phyloP scores from a whole-genome alignment of 148 eudicot species.

The Cornus kousa region DNA sequence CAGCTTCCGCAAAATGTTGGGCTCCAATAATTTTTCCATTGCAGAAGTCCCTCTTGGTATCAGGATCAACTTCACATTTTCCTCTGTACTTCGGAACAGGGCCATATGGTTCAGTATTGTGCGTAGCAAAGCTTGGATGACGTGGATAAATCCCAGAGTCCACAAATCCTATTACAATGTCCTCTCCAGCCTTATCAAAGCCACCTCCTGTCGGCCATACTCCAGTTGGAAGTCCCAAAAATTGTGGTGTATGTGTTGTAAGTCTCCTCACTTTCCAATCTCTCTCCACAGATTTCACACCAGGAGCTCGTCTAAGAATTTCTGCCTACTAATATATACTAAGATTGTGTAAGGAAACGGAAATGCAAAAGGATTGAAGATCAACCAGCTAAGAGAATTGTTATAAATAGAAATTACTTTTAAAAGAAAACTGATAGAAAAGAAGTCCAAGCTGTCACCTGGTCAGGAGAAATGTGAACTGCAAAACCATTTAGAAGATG shows the following conservation, averaged over 20 bases:
- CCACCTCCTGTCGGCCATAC: conserved; percentile 99
- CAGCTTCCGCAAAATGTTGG: conserved; percentile 97
- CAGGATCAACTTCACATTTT: conserved; percentile 85
- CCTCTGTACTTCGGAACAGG: conserved; percentile 83
- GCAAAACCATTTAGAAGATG: conserved; percentile 96
- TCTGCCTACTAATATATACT: conserved; percentile 86
- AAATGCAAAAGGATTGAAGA: conserved; percentile 7
- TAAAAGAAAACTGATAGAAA: not conserved
- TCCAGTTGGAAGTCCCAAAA: conserved; percentile 95
- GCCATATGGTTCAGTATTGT: conserved; percentile 69
- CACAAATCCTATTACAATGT: conserved; percentile 86
- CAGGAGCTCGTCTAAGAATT: conserved; percentile 74
- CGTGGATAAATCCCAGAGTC: conserved; percentile 87
- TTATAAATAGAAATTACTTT: not conserved
- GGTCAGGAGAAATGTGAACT: conserved; percentile 78
- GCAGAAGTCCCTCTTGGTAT: conserved; percentile 65
- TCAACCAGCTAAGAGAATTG: not conserved
- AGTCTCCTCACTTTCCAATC: conserved; percentile 96
- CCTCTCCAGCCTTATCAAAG: conserved; percentile 83
- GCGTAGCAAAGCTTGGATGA: conserved; percentile 85
- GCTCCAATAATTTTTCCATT: conserved; percentile 98
- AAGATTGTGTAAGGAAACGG: conserved; percentile 37
- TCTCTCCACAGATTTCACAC: conserved; percentile 84
- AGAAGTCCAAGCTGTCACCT: conserved; percentile 55
- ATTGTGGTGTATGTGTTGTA: conserved; percentile 97